Base-by-base conservation (phyloP, 2,329 filamentous ascomycete genomes). In the Pestalotiopsis sp. region DNA sequence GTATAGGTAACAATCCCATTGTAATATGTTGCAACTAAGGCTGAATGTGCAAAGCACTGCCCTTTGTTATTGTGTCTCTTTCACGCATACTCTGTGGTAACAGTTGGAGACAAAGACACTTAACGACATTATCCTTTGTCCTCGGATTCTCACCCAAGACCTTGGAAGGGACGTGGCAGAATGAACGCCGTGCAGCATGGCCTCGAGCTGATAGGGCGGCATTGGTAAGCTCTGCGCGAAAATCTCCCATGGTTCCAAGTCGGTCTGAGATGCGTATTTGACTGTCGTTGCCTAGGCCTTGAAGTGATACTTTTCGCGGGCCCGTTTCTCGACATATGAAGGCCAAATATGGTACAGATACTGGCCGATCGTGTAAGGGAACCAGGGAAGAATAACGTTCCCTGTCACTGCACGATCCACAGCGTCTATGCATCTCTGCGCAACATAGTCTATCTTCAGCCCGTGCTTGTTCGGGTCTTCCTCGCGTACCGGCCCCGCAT, bases 291-390 rank as follows among this genome's bases (percentile, higher is more conserved):
- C 17, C 59, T 36, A 36, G 7, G 59, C 59, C 13, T 62, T 66
- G 58, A 77, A 78, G 45, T 76, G 72, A 58, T 79, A 79, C 68
- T 79, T 79, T 70, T 72, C 76, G 61, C 76, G 73, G 6, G 78
- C 78, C 64, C 70, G 58, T 4, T 66, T 58, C 68, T 79, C 78
- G 3, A 79, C 73, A 7, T 77, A 70, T 1, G 73, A 73, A 4
- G 78, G 78, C 74, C 74, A 78, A 6, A 79, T 23, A 62, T 75
- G 73, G 36, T 79, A 79, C 45, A 79, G 13, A 31, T 75, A 71
- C 41, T 77, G 75, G 0, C 72, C 77, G 17, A 79, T 56, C 13
- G 70, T 69, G 67, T 78, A 78, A 4, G 78, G 78, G 12, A 77
- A 72, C 74, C 74, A 74, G 3, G 78, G 78, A 38, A 79, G 45